Base-by-base conservation (phyloP, 129 eudicot species). In the Apium graveolens region DNA sequence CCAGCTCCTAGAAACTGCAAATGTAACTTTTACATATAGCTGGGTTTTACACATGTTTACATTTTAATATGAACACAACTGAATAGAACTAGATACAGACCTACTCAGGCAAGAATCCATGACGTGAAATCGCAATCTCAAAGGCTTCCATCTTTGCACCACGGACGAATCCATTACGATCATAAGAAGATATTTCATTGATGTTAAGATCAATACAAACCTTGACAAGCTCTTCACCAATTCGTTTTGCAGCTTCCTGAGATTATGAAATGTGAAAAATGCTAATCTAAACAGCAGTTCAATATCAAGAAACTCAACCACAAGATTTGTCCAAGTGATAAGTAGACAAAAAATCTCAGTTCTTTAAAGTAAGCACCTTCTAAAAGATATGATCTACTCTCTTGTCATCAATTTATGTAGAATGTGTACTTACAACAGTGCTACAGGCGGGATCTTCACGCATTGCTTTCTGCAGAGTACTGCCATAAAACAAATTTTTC, bases 171-270 rank as follows among this genome's bases (percentile, higher is more conserved):
- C 97, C 97, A 90, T 94, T 94, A 31, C 88, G 90, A 90, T 94
- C 98, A 79, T 91, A 91, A 46, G 69, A 62, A 21, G 82, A 88
- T 57, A 95, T 88, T 75, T 95, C 96, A 41, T 84, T 83, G 65
- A 95, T 90, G 79, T 88, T 86, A 70, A 95, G 87, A 81, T 87
- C 87, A 51, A 73, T 83, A 80, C 97, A 93, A 11, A 86, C 65
- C 84, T 90, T 92, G 45, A 95, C 88, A 79, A 95, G 96, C 90
- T 91, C 97, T 83, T 91, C 95, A 21, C 99, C 99, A 80, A 95
- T 86, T 29, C 79, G 92, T 79, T 84, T 82, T 60, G 97, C 96
- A 38, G 95, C 97, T 84, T 90, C 96, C 98, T 95, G 85, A 2
- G 21, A 46, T 74, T 81, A 73, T 65, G 78, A 78, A 65, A 70